Evolutionary conservation across 441 rosid genomes (phyloP), one percentile per base, ranked within the genome.

Genomic region (Francoa sonchifolia): DNA sequence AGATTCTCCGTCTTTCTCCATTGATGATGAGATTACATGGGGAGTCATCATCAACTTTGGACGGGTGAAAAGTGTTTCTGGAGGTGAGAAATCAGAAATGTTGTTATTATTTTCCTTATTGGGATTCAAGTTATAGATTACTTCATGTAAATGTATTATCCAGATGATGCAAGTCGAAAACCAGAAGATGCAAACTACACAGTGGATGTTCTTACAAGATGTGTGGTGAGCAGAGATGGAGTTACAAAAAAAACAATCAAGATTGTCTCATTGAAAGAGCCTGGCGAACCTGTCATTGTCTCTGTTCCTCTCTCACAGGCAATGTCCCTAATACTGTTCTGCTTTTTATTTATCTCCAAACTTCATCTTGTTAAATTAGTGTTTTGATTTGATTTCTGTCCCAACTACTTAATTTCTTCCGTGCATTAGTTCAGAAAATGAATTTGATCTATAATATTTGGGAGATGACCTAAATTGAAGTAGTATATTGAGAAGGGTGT

Each of bases 211-310:
- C 79, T 90, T 54, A 77, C 96, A 30, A 90, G 98, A 68, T 90
- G 98, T 68, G 47, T 43, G 23, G 81, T 82, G 33, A 71, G 66
- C 64, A 80, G 48, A 69, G 77, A 74, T 47, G 73, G 76, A 31
- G 43, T 50, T 62, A 76, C 74, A 5, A 82, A 78, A 61, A 90
- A 69, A 63, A 69, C 61, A 16, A 55, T 77, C 35, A 70, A 66
- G 61, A 63, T 76, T 44, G 68, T 79, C 39, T 82, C 89, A 16
- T 30, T 85, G 57, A 77, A 71, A 54, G 87, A 68, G 28, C 57
- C 65, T 48, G 98, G 98, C 42, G 96, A 90, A 59, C 79, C 98
- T 42, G 64, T 69, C 46, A 78, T 85, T 58, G 73, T 90, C 50
- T 71, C 96, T 47, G 61, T 82, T 50, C 82, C 93, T 18, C 59